Evolutionary conservation across 768 basidiomycete genomes (phyloP), one percentile per base, ranked within the genome.

Genomic region (Dioszegia hungarica): DNA sequence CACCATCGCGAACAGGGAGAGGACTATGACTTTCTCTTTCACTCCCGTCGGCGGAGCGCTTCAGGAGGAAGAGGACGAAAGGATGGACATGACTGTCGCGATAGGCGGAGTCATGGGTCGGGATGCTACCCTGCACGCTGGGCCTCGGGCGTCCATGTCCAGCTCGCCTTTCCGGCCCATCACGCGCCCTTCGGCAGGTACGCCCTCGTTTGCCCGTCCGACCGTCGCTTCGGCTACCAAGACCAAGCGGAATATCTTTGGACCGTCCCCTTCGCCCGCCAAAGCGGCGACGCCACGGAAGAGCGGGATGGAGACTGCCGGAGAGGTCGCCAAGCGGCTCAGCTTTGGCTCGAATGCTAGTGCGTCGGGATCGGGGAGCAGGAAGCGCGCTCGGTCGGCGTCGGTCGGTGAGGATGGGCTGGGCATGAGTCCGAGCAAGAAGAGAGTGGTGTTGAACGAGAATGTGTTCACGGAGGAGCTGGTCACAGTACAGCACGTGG

Each of bases 31-130:
- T n/a, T 72, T 72, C 58, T 57, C 64, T 10, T 68, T 71, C 44
- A 58, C 57, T 5, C 37, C 41, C 19, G 36, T 44, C 3, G 33
- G 51, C 24, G 39, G 40, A 2, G 25, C 37, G n/a, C 14, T 29
- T n/a, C n/a, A n/a, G n/a, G n/a, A n/a, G 6, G 54, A 41, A 12
- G 48, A 47, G 3, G 37, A 53, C 14, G 49, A 51, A 4, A 36
- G 49, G 36, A 75, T 77, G 73, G 77, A 77, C 46, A 76, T 77
- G 56, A 77, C 77, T 3, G 64, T 76, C 17, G 72, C 74, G 6
- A 62, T 75, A 15, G 77, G 75, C 19, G 74, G 75, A 3, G 44
- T 73, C 39, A 40, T 67, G 37, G 15, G 24, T 19, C 24, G 39
- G 19, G 43, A 43, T 25, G 14, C 29, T 2, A n/a, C n/a, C 12